These are phyloP conservation scores for Rhodomyrtus psidioides DNA, from an alignment of 441 rosid genomes.

Conservation along the genomic window DNA sequence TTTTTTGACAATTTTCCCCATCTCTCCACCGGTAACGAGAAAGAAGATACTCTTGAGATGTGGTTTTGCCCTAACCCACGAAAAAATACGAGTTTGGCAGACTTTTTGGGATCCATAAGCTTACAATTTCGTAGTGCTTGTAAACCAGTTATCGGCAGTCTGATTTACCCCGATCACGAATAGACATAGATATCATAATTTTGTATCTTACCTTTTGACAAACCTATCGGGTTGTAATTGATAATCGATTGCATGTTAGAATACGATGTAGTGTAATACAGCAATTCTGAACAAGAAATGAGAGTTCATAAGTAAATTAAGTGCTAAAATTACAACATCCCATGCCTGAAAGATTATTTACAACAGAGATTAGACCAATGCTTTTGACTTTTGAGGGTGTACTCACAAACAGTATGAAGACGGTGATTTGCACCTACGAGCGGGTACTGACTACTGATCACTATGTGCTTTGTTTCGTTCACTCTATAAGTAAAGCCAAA, in stretches of 20 bases:
- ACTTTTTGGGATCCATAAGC: not conserved
- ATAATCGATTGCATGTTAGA: not conserved
- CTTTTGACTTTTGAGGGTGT: not conserved
- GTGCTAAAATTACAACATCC: not conserved
- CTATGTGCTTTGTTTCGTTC: not conserved
- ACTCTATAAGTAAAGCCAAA: not conserved
- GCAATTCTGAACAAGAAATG: not conserved
- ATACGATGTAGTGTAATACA: not conserved
- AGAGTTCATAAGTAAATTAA: not conserved
- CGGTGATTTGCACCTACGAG: not conserved
- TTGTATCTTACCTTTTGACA: not conserved
- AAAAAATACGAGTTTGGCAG: not conserved
- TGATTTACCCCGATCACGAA: not conserved
- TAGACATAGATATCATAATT: not conserved
- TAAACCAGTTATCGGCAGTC: not conserved
- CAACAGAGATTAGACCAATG: not conserved
- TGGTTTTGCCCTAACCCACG: not conserved
- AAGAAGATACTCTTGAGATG: not conserved
- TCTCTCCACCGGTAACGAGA: not conserved
- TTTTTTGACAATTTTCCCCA: no score
- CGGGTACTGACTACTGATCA: not conserved
- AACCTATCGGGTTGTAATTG: not conserved
- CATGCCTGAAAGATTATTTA: not conserved
- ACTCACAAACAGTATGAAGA: not conserved
- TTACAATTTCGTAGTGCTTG: not conserved